A percentile compares a stretch with the other conserved stretches of the same genome.
These are phyloP conservation scores for Pseudozyma sp. DNA, from an alignment of 1,284 basidiomycete species.

Conservation along the genomic window DNA sequence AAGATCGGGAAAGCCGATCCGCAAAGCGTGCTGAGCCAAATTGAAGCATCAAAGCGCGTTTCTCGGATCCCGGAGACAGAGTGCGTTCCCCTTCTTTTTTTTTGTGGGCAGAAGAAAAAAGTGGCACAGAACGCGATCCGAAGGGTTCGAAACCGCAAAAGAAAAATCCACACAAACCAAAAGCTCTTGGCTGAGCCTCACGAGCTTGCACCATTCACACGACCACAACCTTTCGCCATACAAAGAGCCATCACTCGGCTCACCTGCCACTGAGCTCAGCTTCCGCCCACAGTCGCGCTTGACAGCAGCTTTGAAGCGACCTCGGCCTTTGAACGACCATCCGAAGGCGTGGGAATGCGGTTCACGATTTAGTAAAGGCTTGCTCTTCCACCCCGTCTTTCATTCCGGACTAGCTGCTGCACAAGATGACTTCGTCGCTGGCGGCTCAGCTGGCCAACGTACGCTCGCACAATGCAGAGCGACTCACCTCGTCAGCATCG, in stretches of 20 bases:
- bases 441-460: slow-evolving; percentile 84
- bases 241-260: neutral
- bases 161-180: neutral
- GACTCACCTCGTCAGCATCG: slow-evolving; percentile 76
- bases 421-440: slow-evolving; percentile 79
- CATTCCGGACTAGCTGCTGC: neutral
- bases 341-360: slow-evolving; percentile 21
- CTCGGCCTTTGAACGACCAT: neutral
- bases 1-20: no score
- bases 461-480: slow-evolving; percentile 81
- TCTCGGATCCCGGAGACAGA: neutral
- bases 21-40: no score
- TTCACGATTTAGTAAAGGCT: slow-evolving; percentile 3
- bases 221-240: neutral
- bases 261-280: neutral
- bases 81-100: neutral
- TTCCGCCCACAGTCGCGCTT: neutral
- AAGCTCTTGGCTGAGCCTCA: neutral
- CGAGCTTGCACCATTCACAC: neutral
- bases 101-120: neutral
- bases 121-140: neutral
- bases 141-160: neutral
- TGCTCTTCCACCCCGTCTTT: neutral
- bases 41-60: no score
- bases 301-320: no score